Base-by-base conservation (phyloP, 805 yeast species). In the Myxozyma mucilagina region DNA sequence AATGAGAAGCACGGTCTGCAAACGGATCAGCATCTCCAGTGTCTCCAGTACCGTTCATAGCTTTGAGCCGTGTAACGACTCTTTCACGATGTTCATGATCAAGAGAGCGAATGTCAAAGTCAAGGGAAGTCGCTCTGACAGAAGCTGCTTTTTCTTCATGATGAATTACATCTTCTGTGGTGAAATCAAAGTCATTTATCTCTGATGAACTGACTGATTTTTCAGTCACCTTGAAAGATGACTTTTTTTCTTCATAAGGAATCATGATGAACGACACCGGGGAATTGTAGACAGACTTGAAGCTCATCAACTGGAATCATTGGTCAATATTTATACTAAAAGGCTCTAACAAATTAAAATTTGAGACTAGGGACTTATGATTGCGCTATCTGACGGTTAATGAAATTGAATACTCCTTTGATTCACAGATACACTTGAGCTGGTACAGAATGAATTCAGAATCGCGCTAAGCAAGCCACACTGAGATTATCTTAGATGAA, bases 1-100 rank as follows among this genome's bases (percentile, higher is more conserved):
- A 60, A 35, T 42, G 55, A 31, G 64, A 60, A 11, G 64, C 53
- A 11, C 42, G 34, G 34, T 60, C 64, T 10, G 64, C 64, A 9
- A 60, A 53, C 18, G 57, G 58, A n/a, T 60, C 64, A 6, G 47
- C 60, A 16, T 60, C 64, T 9, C 53, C 64, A 18, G 54, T 45
- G 16, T 60, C 47, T 8, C 64, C 64, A n/a, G 60, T 52, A 3
- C 48, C 39, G 39, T 60, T 60, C 61, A 60, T 57, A 31, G 47
- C 55, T 50, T 57, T 60, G 44, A 60, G 47, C 4, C 61, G 61
- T 41, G 42, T 20, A 16, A 57, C 58, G 35, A 57, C 56, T 18
- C 32, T 42, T 20, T 38, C 45, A 31, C 61, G 60, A 24, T 55
- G 56, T 10, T 24, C 41, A 10, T 16, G 48, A 29, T 55, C 56